Percentiles rank a stretch among this genome's conserved stretches.
Evolutionary conservation across 306 rosid genomes (phyloP).

Genomic region (Vigna mungo): DNA sequence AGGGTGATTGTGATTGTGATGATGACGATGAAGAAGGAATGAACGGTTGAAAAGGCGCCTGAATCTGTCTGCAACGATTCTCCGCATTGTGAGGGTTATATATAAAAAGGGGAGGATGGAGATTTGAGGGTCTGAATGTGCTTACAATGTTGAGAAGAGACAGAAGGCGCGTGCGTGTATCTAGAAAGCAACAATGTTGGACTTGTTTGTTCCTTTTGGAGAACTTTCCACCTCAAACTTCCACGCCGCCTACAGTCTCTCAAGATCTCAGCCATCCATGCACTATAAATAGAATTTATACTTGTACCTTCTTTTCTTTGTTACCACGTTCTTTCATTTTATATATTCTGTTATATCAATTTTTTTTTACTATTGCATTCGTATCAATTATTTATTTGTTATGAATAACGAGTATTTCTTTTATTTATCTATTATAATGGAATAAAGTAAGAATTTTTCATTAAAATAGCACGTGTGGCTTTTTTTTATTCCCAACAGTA

Average conservation of each 20-base stretch:
- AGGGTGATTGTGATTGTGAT: neutral
- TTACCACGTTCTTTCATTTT: too few relatives aligned
- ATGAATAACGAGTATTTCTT: too few relatives aligned
- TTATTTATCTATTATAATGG: too few relatives aligned
- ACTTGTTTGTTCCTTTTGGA: neutral
- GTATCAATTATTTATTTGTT: too few relatives aligned
- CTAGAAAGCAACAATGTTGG: neutral
- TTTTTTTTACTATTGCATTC: too few relatives aligned
- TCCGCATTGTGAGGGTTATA: conserved; percentile 65
- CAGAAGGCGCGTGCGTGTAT: neutral
- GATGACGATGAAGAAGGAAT: conserved; percentile 10
- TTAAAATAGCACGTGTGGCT: too few relatives aligned
- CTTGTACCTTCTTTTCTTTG: too few relatives aligned
- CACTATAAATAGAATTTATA: neutral
- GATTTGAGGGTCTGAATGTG: conserved; percentile 3
- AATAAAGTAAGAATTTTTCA: too few relatives aligned
- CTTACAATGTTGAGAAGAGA: neutral
- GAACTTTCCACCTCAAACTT: neutral
- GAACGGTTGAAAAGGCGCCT: conserved; percentile 53
- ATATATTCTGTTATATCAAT: too few relatives aligned
- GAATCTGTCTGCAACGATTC: conserved; percentile 61
- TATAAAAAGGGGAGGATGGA: neutral
- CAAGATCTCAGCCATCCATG: neutral
- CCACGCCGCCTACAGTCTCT: neutral
- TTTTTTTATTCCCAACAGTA: too few relatives aligned